Evolutionary conservation across 495 filamentous ascomycete species (phyloP).

Genomic region (Hyaloscypha bicolor): DNA sequence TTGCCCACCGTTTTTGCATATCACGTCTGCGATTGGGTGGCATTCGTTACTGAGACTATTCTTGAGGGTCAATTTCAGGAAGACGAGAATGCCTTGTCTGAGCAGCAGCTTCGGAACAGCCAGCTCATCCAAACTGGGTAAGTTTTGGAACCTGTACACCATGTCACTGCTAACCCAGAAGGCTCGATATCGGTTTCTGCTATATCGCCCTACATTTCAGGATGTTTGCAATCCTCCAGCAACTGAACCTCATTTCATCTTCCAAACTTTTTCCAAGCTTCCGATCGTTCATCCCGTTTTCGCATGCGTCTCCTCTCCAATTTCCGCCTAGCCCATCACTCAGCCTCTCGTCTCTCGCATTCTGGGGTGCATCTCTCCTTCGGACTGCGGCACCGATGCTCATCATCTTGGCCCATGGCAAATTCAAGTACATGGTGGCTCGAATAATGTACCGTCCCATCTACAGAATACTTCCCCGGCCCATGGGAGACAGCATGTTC

Average conservation of each 20-base stretch:
- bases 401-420: constrained; percentile 23
- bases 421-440: constrained; percentile 23
- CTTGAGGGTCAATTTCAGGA: constrained; percentile 20
- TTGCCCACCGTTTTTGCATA: constrained; percentile 30
- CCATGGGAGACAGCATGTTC: constrained; percentile 31
- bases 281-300: constrained; percentile 53
- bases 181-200: constrained; percentile 24
- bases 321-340: constrained; percentile 18
- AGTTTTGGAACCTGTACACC: background rate
- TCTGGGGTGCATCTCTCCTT: constrained; percentile 14
- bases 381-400: constrained; percentile 23
- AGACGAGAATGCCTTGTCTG: constrained; percentile 16
- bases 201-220: constrained; percentile 49
- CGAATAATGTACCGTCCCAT: constrained; percentile 27
- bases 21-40: constrained; percentile 28
- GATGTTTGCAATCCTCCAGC: constrained; percentile 50
- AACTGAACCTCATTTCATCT: constrained; percentile 45
- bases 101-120: background rate
- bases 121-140: constrained; percentile 9
- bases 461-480: constrained; percentile 29
- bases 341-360: constrained; percentile 4
- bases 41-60: constrained; percentile 20
- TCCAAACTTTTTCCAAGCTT: constrained; percentile 42
- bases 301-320: constrained; percentile 46
- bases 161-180: constrained; percentile 1